phyloP scores from a whole-genome alignment of 2,329 filamentous ascomycete genomes.

The Waltergamsia citrina region DNA sequence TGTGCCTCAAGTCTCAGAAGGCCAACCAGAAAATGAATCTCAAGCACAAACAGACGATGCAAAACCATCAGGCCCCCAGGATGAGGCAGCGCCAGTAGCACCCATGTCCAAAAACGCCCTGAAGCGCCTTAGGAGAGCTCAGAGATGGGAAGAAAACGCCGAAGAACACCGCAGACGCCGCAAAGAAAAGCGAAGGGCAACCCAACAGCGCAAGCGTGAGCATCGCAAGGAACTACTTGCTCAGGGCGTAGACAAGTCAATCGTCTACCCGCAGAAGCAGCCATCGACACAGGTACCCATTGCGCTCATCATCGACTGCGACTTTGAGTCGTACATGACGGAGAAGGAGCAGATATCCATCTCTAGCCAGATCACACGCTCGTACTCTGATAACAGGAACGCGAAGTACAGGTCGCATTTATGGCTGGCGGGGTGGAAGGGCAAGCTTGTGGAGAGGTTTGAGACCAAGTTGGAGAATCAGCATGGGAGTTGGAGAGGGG shows the following conservation, averaged over 20 bases:
- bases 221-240: slow-evolving; percentile 41
- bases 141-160: slow-evolving; percentile 68
- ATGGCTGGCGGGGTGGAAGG: slow-evolving; percentile 69
- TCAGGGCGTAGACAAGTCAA: slow-evolving; percentile 30
- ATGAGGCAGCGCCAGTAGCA: slow-evolving; percentile 4
- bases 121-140: slow-evolving; percentile 65
- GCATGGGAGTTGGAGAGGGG: slow-evolving; percentile 71
- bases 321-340: slow-evolving; percentile 83
- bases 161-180: slow-evolving; percentile 44
- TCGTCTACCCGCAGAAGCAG: slow-evolving; percentile 22
- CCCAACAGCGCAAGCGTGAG: slow-evolving; percentile 36
- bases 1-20: too few species aligned
- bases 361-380: slow-evolving; percentile 72
- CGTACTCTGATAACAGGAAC: slow-evolving; percentile 79
- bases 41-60: too few species aligned
- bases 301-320: slow-evolving; percentile 79
- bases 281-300: slow-evolving; percentile 55
- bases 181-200: slow-evolving; percentile 43
- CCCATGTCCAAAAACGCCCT: slow-evolving; percentile 74
- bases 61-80: neutral
- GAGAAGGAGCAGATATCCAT: slow-evolving; percentile 80
- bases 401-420: slow-evolving; percentile 61
- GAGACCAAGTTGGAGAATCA: slow-evolving; percentile 63
- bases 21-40: too few species aligned
- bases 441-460: slow-evolving; percentile 67